Percentiles rank a stretch among this genome's conserved stretches.
phyloP scores from a whole-genome alignment of 1,284 basidiomycete genomes.

The Inonotus hispidus region DNA sequence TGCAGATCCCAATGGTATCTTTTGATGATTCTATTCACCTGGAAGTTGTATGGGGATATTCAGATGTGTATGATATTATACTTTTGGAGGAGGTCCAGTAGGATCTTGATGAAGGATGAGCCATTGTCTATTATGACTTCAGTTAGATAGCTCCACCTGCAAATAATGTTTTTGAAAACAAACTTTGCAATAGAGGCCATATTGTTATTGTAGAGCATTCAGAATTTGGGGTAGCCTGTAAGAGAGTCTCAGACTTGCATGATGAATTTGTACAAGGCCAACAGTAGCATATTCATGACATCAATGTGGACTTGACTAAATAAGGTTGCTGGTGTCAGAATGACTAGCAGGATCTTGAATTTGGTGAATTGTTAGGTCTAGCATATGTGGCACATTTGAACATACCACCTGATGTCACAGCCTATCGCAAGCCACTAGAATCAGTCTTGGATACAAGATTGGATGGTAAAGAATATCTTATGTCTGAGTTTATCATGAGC shows the following conservation, averaged over 20 bases:
- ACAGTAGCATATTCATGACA: conserved; percentile 27
- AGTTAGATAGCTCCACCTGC: conserved; percentile 25
- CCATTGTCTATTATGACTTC: conserved; percentile 33
- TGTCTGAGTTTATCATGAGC: conserved; percentile 27
- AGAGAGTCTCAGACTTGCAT: conserved; percentile 24
- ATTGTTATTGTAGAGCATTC: conserved; percentile 20
- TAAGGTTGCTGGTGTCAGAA: too few species aligned
- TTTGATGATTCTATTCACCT: conserved; percentile 20
- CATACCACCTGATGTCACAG: conserved; percentile 29
- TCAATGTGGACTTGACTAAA: conserved; percentile 31
- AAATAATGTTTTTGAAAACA: conserved; percentile 27
- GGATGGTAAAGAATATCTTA: conserved; percentile 21
- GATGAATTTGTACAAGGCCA: conserved; percentile 26
- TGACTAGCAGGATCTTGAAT: too few species aligned
- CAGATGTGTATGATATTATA: conserved; percentile 19
- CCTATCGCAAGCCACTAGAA: conserved; percentile 29
- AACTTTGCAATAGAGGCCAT: conserved; percentile 21
- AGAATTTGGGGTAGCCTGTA: conserved; percentile 23
- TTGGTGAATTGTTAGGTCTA: too few species aligned
- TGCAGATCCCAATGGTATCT: conserved; percentile 11
- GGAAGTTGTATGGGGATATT: conserved; percentile 21
- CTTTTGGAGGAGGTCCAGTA: conserved; percentile 7
- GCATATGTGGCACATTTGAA: too few species aligned
- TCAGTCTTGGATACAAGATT: background rate
- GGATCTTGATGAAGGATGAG: conserved; percentile 4